Evolutionary conservation across 2,329 filamentous ascomycete genomes (phyloP), one percentile per base, ranked within the genome.

Genomic region (Talaromyces sp.): DNA sequence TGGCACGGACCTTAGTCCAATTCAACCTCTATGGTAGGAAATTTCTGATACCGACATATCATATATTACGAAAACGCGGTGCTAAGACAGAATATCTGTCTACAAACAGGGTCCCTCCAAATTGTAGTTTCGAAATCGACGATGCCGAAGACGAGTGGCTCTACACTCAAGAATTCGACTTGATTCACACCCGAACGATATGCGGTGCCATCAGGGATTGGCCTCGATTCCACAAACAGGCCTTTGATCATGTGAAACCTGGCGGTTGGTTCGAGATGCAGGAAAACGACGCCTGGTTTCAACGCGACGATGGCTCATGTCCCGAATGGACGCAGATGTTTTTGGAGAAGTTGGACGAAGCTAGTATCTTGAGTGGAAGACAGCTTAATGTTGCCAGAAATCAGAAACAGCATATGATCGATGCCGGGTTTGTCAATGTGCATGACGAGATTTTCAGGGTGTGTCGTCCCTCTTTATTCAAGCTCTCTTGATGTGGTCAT

Each of bases 191-290:
- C 11, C 63, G 63, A 36, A 62, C 61, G 40, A 41, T 65, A 46
- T 60, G 60, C 22, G 61, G 62, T 28, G 59, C 61, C 3, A 53
- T 66, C 17, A 39, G 57, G 5, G 62, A 65, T 45, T 67, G 61
- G 60, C 58, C 58, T 10, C 33, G 43, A 19, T 63, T 64, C 43
- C 61, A 61, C 43, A 52, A 37, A 37, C 62, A 64, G 39, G 56
- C 60, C 13, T 64, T 59, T 41, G 40, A 59, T 36, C 58, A 75
- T 66, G 70, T 81, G 22, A 73, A 73, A 55, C 78, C 77, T 0
- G 78, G 78, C 5, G 78, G 78, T 37, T 81, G 74, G 64, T 62
- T 81, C 21, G 79, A 81, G 60, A 67, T 78, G 53, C 77, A 80
- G 62, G 78, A 81, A 59, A 77, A 76, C 59, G 70, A 75, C 37